Percentiles rank a stretch among this genome's conserved stretches.
phyloP scores from a whole-genome alignment of 148 eudicot species.

The Rheum nobile region DNA sequence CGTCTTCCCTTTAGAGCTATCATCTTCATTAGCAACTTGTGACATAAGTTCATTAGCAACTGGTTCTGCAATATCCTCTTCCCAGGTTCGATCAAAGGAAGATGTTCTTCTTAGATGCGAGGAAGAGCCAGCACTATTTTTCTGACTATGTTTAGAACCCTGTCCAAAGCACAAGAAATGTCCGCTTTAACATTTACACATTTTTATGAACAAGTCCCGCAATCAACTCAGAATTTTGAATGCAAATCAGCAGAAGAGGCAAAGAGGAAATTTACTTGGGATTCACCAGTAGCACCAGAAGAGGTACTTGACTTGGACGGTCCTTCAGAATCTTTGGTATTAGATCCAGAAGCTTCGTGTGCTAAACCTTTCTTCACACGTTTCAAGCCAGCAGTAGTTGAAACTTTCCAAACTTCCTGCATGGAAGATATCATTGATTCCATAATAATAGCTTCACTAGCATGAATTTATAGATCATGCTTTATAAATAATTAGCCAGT shows the following conservation, averaged over 20 bases:
- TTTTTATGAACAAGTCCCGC: background rate
- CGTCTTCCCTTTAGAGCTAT: slow-evolving; percentile 40
- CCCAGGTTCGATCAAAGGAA: slow-evolving; percentile 81
- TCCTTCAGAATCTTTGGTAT: slow-evolving; percentile 33
- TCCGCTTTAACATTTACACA: background rate
- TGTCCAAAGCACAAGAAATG: slow-evolving; percentile 17
- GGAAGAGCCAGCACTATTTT: slow-evolving; percentile 30
- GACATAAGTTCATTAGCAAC: slow-evolving; percentile 72
- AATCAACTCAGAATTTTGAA: background rate
- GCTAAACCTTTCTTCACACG: slow-evolving; percentile 68
- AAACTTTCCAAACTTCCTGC: slow-evolving; percentile 96
- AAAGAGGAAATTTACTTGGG: slow-evolving; percentile 43
- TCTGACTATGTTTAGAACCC: slow-evolving; percentile 50
- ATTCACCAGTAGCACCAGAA: slow-evolving; percentile 38
- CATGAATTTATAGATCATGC: background rate
- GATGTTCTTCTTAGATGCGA: slow-evolving; percentile 75
- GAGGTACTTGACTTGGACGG: slow-evolving; percentile 56
- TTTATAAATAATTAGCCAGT: background rate
- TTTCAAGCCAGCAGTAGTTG: slow-evolving; percentile 87
- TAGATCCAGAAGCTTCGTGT: slow-evolving; percentile 43
- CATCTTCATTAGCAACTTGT: slow-evolving; percentile 57
- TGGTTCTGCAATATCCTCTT: slow-evolving; percentile 81
- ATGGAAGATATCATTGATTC: background rate
- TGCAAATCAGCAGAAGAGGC: background rate
- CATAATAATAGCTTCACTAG: background rate